Evolutionary conservation across 2,329 filamentous ascomycete species (phyloP).

Genomic region (Exophiala lecanii-corni): DNA sequence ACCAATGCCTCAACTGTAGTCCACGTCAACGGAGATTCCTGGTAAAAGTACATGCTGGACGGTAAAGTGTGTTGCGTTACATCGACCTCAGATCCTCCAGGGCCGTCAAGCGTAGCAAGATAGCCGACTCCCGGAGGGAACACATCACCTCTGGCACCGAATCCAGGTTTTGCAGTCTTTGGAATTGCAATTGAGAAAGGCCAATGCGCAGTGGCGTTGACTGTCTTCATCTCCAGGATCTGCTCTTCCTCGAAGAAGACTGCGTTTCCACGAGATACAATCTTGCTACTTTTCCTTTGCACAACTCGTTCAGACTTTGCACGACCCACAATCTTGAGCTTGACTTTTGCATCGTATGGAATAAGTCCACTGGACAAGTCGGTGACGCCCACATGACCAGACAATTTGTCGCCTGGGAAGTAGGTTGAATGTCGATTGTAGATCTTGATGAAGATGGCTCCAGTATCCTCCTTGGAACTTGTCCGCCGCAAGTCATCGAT

Average conservation of each 20-base stretch:
- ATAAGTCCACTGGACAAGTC: not conserved
- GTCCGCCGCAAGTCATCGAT: no score
- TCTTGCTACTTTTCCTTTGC: not conserved
- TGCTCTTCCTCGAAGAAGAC: not conserved
- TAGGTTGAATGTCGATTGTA: not conserved
- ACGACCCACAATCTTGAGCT: conserved; percentile 1
- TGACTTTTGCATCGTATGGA: not conserved
- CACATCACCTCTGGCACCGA: not conserved
- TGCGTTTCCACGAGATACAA: not conserved
- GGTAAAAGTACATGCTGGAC: conserved; percentile 2
- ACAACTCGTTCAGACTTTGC: not conserved
- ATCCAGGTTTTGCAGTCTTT: not conserved
- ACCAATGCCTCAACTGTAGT: not conserved
- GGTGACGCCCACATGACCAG: not conserved
- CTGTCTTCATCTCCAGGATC: not conserved
- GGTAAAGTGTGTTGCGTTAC: not conserved
- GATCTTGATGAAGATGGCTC: not conserved
- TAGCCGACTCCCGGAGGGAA: not conserved
- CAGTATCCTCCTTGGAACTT: no score
- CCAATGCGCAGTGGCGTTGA: not conserved
- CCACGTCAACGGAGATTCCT: not conserved
- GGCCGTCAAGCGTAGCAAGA: not conserved
- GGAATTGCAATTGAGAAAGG: not conserved
- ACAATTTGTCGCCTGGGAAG: conserved; percentile 3
- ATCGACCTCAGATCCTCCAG: not conserved